Percentiles rank a stretch among this genome's conserved stretches.
Evolutionary conservation across 169 alveolate species (phyloP).

Genomic region (Plasmodium gallinaceum): DNA sequence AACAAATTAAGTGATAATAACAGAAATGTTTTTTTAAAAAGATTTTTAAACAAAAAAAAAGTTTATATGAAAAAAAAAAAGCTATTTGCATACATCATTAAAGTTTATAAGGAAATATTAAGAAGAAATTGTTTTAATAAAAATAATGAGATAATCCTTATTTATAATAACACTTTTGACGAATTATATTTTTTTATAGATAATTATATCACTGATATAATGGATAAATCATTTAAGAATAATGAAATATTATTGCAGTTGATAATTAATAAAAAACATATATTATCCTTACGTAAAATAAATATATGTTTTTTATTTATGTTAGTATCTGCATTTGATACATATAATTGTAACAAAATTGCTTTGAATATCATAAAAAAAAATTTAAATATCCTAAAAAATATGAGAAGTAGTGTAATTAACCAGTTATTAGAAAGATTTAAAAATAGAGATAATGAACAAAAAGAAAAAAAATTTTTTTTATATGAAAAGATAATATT

Average conservation of each 20-base stretch:
- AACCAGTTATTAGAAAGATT: constrained; percentile 10
- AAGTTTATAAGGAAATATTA: constrained; percentile 28
- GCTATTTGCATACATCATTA: not conserved
- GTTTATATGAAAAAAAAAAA: constrained; percentile 17
- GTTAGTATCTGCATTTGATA: constrained; percentile 1
- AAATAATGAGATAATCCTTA: constrained; percentile 5
- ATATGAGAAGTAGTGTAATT: not conserved
- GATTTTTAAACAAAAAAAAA: not conserved
- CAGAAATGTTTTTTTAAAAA: not conserved
- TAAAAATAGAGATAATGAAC: not conserved
- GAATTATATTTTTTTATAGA: constrained; percentile 20
- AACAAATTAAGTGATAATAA: not conserved
- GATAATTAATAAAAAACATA: not conserved
- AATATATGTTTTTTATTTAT: constrained; percentile 33
- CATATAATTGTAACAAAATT: not conserved
- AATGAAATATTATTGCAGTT: not conserved
- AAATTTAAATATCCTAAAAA: constrained; percentile 7
- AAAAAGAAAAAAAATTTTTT: not conserved
- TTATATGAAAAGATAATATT: not conserved
- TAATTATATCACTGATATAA: constrained; percentile 14
- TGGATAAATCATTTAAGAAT: not conserved
- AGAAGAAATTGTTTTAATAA: not conserved
- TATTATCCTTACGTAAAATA: constrained; percentile 20
- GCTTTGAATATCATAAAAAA: not conserved
- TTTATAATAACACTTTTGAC: constrained; percentile 37